phyloP scores from a whole-genome alignment of 495 filamentous ascomycete genomes.

The Massariosphaeria phaeospora region DNA sequence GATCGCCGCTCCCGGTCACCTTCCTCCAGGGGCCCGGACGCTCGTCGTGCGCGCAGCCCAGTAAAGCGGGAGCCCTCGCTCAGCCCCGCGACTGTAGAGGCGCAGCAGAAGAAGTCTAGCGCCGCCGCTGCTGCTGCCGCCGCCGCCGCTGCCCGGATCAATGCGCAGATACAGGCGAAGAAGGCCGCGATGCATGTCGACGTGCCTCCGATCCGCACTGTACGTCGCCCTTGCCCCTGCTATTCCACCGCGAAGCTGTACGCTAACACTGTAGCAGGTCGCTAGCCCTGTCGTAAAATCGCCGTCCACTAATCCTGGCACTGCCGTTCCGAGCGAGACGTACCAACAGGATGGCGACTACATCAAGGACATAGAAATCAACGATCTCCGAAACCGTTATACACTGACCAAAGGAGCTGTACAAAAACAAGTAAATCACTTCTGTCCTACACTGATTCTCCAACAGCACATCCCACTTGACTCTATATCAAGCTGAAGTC shows the following conservation, averaged over 20 bases:
- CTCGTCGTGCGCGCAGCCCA: constrained; percentile 75
- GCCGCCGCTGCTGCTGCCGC: constrained; percentile 88
- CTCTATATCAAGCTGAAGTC: constrained; percentile 1
- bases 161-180: constrained; percentile 85
- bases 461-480: constrained; percentile 42
- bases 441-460: constrained; percentile 69
- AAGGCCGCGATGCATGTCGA: constrained; percentile 93
- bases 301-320: constrained; percentile 43
- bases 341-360: constrained; percentile 95
- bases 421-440: constrained; percentile 98
- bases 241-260: constrained; percentile 30
- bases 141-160: constrained; percentile 88
- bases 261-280: constrained; percentile 40
- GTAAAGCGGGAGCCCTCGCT: constrained; percentile 51
- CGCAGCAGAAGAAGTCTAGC: constrained; percentile 45
- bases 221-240: constrained; percentile 34
- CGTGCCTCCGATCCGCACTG: constrained; percentile 77
- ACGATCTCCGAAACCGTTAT: constrained; percentile 94
- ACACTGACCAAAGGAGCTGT: constrained; percentile 95
- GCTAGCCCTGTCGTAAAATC: constrained; percentile 44
- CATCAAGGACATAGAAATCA: constrained; percentile 97
- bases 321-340: constrained; percentile 73
- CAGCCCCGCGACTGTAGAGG: constrained; percentile 46
- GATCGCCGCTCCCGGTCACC: constrained; percentile 86
- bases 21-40: constrained; percentile 54